Percentiles rank a stretch among this genome's conserved stretches.
Conservation (phyloP, 441 rosid species). For the Erodium moschatum region DNA sequence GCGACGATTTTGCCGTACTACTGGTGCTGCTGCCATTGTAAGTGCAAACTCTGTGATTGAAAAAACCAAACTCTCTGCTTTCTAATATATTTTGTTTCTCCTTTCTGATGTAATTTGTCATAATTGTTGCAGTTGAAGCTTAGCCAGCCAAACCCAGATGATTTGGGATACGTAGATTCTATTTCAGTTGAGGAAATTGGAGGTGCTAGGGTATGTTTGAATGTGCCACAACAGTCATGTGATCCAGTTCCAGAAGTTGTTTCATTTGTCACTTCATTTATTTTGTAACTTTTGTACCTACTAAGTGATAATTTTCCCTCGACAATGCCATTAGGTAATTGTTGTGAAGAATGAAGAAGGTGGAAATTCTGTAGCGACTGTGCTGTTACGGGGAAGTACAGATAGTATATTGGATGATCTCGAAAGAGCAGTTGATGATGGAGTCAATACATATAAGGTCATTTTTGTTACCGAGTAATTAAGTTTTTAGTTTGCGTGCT, state of each 20-base stretch:
- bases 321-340: constrained; percentile 50
- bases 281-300: neutral
- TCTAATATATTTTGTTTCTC: constrained; percentile 14
- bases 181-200: constrained; percentile 94
- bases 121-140: constrained; percentile 67
- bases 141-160: constrained; percentile 75
- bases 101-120: constrained; percentile 13
- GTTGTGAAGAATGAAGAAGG: constrained; percentile 88
- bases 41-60: constrained; percentile 13
- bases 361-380: constrained; percentile 82
- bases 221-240: constrained; percentile 8
- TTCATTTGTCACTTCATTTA: neutral
- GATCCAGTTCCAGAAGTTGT: constrained; percentile 8
- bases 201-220: constrained; percentile 71
- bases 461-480: constrained; percentile 11
- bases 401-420: constrained; percentile 97
- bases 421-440: constrained; percentile 99
- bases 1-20: constrained; percentile 94
- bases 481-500: neutral
- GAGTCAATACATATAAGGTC: constrained; percentile 97
- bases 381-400: constrained; percentile 91
- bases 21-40: constrained; percentile 88
- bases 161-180: constrained; percentile 83
- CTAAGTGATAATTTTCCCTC: constrained; percentile 1
- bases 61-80: neutral